A percentile compares a stretch with the other conserved stretches of the same genome.
These are phyloP conservation scores for Tolypocladium capitatum DNA, from an alignment of 2,329 filamentous ascomycete genomes.

Conservation along the genomic window DNA sequence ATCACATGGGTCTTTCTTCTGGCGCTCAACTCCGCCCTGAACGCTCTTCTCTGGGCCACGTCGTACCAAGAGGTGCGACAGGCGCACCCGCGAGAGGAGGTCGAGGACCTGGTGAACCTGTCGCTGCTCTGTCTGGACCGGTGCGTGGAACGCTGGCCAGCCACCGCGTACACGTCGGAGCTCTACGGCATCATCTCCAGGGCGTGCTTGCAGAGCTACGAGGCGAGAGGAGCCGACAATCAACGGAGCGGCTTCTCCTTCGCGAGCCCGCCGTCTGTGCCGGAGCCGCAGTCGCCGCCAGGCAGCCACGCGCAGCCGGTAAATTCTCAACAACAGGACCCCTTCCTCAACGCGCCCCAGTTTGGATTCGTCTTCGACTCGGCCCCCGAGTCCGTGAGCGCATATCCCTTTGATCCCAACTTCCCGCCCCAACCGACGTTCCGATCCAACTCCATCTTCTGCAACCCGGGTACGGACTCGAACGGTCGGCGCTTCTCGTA, in stretches of 20 bases:
- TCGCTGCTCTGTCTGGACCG: conserved; percentile 68
- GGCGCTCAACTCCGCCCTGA: conserved; percentile 80
- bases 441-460: conserved; percentile 54
- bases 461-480: conserved; percentile 40
- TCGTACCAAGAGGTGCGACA: conserved; percentile 76
- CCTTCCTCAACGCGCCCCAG: conserved; percentile 35
- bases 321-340: conserved; percentile 18
- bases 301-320: conserved; percentile 3
- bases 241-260: conserved; percentile 16
- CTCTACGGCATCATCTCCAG: conserved; percentile 77
- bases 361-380: conserved; percentile 47
- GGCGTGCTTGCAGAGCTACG: conserved; percentile 81
- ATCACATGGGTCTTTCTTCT: conserved; percentile 91
- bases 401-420: conserved; percentile 29
- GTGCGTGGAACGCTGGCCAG: conserved; percentile 83
- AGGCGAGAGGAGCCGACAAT: conserved; percentile 29
- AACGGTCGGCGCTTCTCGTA: conserved; percentile 48
- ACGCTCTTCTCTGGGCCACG: conserved; percentile 81
- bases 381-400: conserved; percentile 38
- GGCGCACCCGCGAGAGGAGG: conserved; percentile 58
- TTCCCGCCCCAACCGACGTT: conserved; percentile 39
- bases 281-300: conserved; percentile 11
- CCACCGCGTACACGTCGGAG: conserved; percentile 69
- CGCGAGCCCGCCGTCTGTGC: conserved; percentile 19
- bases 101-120: conserved; percentile 59